These are phyloP conservation scores for Diversispora eburnea DNA, from an alignment of 192 early-diverging fungal genomes.

Conservation along the genomic window DNA sequence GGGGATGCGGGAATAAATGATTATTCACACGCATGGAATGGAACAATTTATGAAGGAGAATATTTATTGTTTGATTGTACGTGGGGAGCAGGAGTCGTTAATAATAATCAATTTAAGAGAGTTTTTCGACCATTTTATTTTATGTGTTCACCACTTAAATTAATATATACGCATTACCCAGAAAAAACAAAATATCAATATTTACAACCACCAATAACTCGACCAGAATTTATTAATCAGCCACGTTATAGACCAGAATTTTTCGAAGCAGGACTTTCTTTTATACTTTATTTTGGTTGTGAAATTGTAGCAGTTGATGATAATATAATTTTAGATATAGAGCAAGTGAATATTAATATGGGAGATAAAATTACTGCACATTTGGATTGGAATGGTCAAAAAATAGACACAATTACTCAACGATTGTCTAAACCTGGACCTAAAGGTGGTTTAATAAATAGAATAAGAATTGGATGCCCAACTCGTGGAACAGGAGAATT, in stretches of 20 bases:
- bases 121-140: slow-evolving; percentile 55
- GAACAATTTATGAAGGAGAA: slow-evolving; percentile 46
- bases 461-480: slow-evolving; percentile 5
- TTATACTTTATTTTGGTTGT: neutral
- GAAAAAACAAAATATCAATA: slow-evolving; percentile 48
- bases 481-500: slow-evolving; percentile 14
- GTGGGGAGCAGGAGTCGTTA: slow-evolving; percentile 51
- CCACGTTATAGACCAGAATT: neutral
- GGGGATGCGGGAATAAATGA: neutral
- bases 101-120: slow-evolving; percentile 39
- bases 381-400: slow-evolving; percentile 23
- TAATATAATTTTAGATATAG: slow-evolving; percentile 16
- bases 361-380: neutral
- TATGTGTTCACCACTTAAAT: slow-evolving; percentile 43
- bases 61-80: slow-evolving; percentile 57
- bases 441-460: slow-evolving; percentile 11
- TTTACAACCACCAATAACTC: slow-evolving; percentile 41
- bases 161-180: slow-evolving; percentile 60
- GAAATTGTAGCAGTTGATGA: slow-evolving; percentile 8
- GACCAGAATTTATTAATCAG: neutral
- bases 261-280: slow-evolving; percentile 5
- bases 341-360: neutral
- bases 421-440: neutral
- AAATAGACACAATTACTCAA: neutral
- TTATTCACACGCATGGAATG: slow-evolving; percentile 56